A percentile compares a stretch with the other conserved stretches of the same genome.
phyloP scores from a whole-genome alignment of 2,329 filamentous ascomycete genomes.

The Neofusicoccum ribis region DNA sequence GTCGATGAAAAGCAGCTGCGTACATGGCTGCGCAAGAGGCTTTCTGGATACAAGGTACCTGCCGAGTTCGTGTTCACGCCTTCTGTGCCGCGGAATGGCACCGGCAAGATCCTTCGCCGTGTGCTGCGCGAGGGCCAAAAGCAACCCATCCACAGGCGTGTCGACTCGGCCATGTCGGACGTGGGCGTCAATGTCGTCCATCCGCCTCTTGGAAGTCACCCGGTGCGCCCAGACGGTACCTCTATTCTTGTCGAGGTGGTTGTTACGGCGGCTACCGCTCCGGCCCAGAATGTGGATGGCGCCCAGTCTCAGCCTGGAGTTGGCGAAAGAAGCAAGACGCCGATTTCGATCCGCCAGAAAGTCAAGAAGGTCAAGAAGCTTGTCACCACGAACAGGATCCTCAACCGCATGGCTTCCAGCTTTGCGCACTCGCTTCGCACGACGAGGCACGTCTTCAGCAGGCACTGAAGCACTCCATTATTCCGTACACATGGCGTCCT shows the following conservation, averaged over 20 bases:
- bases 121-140: constrained; percentile 1
- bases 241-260: too few species aligned
- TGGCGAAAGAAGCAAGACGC: not conserved
- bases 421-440: not conserved
- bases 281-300: not conserved
- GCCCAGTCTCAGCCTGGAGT: too few species aligned
- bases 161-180: not conserved
- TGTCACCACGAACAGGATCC: not conserved
- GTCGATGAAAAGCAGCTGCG: not conserved
- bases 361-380: not conserved
- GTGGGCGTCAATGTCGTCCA: not conserved
- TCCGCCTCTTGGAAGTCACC: not conserved
- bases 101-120: constrained; percentile 18
- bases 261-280: not conserved
- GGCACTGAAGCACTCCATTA: too few species aligned
- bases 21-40: not conserved
- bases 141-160: not conserved
- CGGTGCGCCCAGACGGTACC: not conserved
- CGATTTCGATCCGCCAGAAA: not conserved
- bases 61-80: constrained; percentile 1
- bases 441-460: not conserved
- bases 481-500: too few species aligned
- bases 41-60: constrained; percentile 18
- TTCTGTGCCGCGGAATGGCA: constrained; percentile 7
- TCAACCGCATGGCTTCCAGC: not conserved